Base-by-base conservation (phyloP, 495 filamentous ascomycete species). In the Penicillium desertorum region DNA sequence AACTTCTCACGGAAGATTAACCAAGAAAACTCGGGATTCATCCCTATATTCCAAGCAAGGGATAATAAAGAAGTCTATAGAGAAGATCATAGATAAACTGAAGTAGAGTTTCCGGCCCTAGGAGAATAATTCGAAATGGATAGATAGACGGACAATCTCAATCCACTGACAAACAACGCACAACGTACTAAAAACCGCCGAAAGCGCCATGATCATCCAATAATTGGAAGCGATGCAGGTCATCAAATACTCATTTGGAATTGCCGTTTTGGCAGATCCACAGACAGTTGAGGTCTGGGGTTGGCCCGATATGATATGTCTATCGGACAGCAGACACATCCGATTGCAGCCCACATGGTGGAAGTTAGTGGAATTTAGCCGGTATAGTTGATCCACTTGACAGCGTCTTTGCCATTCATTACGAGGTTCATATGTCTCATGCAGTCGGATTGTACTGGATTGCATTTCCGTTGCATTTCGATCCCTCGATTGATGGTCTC, bases 181-280 rank as follows among this genome's bases (percentile, higher is more conserved):
- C 6, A 27, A 48, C 16, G 6, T 17, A 32, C 4, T 10, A 2
- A 17, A 32, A 19, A 17, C 2, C 44, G 23, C 27, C 29, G 17
- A 36, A 45, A 45, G 2, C 22, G 34, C 43, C 32, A 55, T 55
- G 43, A 55, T 55, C 53, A 34, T 20, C 32, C 53, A 55, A 55
- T 55, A 55, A 55, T 55, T 55, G 34, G 7, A 22, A 5, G 8
- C 16, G 1, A 19, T 46, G 20, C 16, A 3, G 43, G 53, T 11
- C n/a, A 22, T 41, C 4, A 4, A 43, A 23, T 19, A 42, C 19
- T 23, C 5, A 14, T 44, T 42, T 8, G 6, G 12, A 25, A 1
- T 19, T 11, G 20, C 43, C 16, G 27, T n/a, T 29, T 37, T 16
- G 20, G 34, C n/a, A 16, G 5, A 17, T 22, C 19, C 14, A 19